phyloP scores from a whole-genome alignment of 1,284 basidiomycete species.

The Rhodotorula sp. region DNA sequence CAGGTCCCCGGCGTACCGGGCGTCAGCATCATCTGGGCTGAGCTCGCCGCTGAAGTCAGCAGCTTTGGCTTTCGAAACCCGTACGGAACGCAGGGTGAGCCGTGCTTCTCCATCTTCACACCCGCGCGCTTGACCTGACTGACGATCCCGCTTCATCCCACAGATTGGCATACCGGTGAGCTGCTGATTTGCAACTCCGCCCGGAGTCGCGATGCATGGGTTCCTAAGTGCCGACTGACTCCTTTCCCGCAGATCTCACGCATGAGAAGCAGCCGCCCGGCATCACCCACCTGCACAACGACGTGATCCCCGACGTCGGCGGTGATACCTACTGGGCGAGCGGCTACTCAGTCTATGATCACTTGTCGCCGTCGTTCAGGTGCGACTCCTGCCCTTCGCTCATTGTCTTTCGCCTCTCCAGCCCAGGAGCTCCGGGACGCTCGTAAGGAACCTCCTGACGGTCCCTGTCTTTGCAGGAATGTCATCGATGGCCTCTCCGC shows the following conservation, averaged over 20 bases:
- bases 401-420: too few species aligned
- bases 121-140: too few species aligned
- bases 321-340: conserved; percentile 68
- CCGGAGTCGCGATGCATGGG: too few species aligned
- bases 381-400: too few species aligned
- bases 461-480: too few species aligned
- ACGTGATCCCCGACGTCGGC: conserved; percentile 60
- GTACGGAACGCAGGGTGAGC: conserved; percentile 2
- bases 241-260: not conserved
- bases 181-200: too few species aligned
- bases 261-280: conserved; percentile 57
- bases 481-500: conserved; percentile 49
- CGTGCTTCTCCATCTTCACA: not conserved
- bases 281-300: conserved; percentile 58
- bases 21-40: conserved; percentile 29
- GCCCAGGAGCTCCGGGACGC: too few species aligned
- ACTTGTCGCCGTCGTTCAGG: conserved; percentile 47
- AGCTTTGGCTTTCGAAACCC: conserved; percentile 11
- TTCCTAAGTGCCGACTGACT: not conserved
- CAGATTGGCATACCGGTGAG: too few species aligned
- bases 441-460: too few species aligned
- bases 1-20: conserved; percentile 24
- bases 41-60: not conserved
- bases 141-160: too few species aligned
- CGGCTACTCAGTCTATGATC: conserved; percentile 57